Evolutionary conservation across 164 flowering plant species (phyloP), one percentile per base, ranked within the genome.

Genomic region (Sedum album): DNA sequence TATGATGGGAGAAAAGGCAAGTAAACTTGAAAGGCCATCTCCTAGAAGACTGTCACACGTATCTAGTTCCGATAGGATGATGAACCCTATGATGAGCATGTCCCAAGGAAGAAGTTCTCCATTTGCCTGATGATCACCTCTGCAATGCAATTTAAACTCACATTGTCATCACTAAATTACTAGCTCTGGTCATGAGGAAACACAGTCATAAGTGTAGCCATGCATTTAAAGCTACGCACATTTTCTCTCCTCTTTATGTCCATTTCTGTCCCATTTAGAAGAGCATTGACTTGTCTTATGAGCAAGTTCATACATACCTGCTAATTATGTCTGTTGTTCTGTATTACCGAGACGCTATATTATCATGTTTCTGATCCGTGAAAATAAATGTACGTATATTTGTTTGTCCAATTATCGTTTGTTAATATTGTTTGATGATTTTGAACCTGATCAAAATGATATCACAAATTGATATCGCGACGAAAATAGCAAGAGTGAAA

Each of bases 21-120:
- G 38, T 78, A 85, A 87, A 81, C 81, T 86, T 28, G 89, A 88
- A 62, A 82, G 94, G 83, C 87, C 91, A 23, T 91, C 97, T 1
- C 89, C 97, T 6, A 70, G 85, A 71, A 80, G 90, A 73, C 73
- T 73, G 31, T 69, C 78, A 2, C 72, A 76, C 53, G 51, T 69
- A 4, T 23, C 62, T 14, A 57, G 62, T 30, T 30, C 31, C 28
- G 62, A 55, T 0, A 82, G 83, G 18, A 79, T 83, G 74, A 69
- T 80, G 70, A 83, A 71, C 69, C 77, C 85, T 60, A 79, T 82
- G 80, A 83, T 74, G 69, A 84, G 72, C 57, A 46, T 73, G 62
- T 57, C 62, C 20, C 62, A 57, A 11, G 79, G 82, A 55, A 79
- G 77, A 53, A 80, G 89, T 74, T 81, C 84, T 38, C 82, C 85